Evolutionary conservation across 2,329 filamentous ascomycete genomes (phyloP).

Genomic region (Clathrospora elynae): DNA sequence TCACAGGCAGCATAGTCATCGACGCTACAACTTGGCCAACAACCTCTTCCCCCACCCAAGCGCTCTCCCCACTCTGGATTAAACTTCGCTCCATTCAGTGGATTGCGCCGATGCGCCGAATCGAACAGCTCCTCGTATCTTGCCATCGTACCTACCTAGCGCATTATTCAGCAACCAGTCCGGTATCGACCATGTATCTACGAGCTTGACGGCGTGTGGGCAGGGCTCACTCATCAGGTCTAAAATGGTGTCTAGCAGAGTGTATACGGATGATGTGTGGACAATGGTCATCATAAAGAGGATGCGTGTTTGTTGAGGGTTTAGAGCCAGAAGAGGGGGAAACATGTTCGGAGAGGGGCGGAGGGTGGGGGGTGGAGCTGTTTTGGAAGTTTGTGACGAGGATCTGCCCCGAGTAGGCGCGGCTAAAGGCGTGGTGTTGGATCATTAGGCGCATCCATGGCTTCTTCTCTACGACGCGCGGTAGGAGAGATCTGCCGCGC

Average conservation of each 20-base stretch:
- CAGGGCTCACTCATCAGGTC: slow-evolving; percentile 55
- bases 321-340: slow-evolving; percentile 55
- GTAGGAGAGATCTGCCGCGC: slow-evolving; percentile 52
- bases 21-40: slow-evolving; percentile 34
- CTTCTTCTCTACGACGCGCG: slow-evolving; percentile 53
- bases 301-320: slow-evolving; percentile 54
- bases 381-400: slow-evolving; percentile 55
- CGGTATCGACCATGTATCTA: slow-evolving; percentile 60
- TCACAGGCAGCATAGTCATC: too few relatives aligned
- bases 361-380: slow-evolving; percentile 36
- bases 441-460: slow-evolving; percentile 56
- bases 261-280: slow-evolving; percentile 49
- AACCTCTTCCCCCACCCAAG: slow-evolving; percentile 51
- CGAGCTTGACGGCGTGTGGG: slow-evolving; percentile 58
- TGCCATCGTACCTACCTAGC: slow-evolving; percentile 58
- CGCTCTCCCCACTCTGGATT: slow-evolving; percentile 58
- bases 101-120: slow-evolving; percentile 58
- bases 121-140: slow-evolving; percentile 60
- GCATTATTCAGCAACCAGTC: slow-evolving; percentile 60
- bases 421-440: slow-evolving; percentile 49
- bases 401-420: slow-evolving; percentile 57
- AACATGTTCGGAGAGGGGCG: slow-evolving; percentile 48
- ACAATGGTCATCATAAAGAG: slow-evolving; percentile 55
- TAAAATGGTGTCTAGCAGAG: slow-evolving; percentile 50
- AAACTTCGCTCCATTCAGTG: slow-evolving; percentile 57